Evolutionary conservation across 2,329 filamentous ascomycete genomes (phyloP).

Genomic region (Sarocladium kiliense): DNA sequence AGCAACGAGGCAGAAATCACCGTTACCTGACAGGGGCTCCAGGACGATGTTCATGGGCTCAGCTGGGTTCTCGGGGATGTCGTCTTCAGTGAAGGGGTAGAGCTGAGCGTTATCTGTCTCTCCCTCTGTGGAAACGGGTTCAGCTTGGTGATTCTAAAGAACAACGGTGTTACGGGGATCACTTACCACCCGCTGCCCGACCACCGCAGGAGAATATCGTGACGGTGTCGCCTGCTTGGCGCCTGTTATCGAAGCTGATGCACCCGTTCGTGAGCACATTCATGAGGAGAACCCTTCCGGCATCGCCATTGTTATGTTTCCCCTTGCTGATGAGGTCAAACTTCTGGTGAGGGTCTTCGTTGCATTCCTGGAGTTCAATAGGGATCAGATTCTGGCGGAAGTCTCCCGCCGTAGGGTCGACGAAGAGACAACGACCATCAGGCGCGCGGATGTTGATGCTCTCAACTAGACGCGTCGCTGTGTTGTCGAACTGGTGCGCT

Average conservation of each 20-base stretch:
- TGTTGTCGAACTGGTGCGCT: conserved; percentile 40
- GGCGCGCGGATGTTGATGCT: conserved; percentile 36
- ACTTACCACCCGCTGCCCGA: conserved; percentile 40
- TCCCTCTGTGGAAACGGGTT: conserved; percentile 27
- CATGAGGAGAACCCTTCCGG: conserved; percentile 38
- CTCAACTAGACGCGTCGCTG: conserved; percentile 40
- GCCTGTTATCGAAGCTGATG: conserved; percentile 42
- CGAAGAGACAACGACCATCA: conserved; percentile 34
- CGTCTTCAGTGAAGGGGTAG: conserved; percentile 35
- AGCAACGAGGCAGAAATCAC: conserved; percentile 19
- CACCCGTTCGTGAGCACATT: conserved; percentile 48
- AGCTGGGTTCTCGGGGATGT: conserved; percentile 12
- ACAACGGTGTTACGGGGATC: not conserved
- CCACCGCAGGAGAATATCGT: conserved; percentile 48
- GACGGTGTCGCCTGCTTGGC: conserved; percentile 39
- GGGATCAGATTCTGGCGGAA: conserved; percentile 51
- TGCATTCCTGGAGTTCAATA: conserved; percentile 38
- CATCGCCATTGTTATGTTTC: conserved; percentile 39
- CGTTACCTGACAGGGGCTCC: conserved; percentile 37
- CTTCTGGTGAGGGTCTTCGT: conserved; percentile 38
- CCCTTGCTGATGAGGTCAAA: conserved; percentile 47
- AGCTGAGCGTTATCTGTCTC: conserved; percentile 43
- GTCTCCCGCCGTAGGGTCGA: conserved; percentile 47
- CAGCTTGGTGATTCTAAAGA: conserved; percentile 13
- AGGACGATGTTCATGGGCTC: conserved; percentile 34